Conservation (phyloP, 2,329 filamentous ascomycete species). For the Lachnellula occidentalis region DNA sequence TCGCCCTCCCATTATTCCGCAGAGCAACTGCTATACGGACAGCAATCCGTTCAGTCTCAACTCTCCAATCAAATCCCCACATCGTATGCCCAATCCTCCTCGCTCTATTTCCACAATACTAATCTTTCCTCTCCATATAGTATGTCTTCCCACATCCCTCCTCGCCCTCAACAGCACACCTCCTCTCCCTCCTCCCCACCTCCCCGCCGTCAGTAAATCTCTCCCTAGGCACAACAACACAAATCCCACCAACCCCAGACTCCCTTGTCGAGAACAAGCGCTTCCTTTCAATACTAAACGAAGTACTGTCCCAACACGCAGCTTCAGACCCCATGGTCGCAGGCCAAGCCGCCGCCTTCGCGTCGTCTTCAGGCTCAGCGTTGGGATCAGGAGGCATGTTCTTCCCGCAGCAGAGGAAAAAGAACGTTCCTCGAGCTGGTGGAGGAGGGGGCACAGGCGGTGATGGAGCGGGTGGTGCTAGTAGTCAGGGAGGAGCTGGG, state of each 20-base stretch:
- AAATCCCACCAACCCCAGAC: constrained; percentile 54
- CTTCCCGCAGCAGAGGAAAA: constrained; percentile 37
- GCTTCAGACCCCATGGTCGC: constrained; percentile 50
- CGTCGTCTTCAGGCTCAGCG: constrained; percentile 49
- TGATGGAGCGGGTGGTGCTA: constrained; percentile 49
- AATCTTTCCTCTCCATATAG: constrained; percentile 32
- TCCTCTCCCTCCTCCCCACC: constrained; percentile 55
- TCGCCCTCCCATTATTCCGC: constrained; percentile 5
- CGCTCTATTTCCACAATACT: neutral
- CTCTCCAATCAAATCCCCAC: constrained; percentile 28
- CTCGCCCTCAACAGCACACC: constrained; percentile 40
- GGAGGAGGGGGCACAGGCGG: constrained; percentile 39
- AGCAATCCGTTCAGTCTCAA: constrained; percentile 19
- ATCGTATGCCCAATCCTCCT: constrained; percentile 19
- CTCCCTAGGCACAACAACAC: constrained; percentile 54
- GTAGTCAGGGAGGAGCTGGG: constrained; percentile 54
- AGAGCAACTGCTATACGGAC: constrained; percentile 7
- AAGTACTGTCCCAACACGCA: constrained; percentile 51
- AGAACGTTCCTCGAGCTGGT: constrained; percentile 25
- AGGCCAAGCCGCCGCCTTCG: constrained; percentile 54
- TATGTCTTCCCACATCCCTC: constrained; percentile 51
- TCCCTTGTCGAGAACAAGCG: constrained; percentile 54
- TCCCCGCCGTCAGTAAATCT: constrained; percentile 48
- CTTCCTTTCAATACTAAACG: constrained; percentile 55
- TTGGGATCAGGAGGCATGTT: constrained; percentile 48